phyloP scores from a whole-genome alignment of 805 yeast species.

The Priceomyces fermenticarens region DNA sequence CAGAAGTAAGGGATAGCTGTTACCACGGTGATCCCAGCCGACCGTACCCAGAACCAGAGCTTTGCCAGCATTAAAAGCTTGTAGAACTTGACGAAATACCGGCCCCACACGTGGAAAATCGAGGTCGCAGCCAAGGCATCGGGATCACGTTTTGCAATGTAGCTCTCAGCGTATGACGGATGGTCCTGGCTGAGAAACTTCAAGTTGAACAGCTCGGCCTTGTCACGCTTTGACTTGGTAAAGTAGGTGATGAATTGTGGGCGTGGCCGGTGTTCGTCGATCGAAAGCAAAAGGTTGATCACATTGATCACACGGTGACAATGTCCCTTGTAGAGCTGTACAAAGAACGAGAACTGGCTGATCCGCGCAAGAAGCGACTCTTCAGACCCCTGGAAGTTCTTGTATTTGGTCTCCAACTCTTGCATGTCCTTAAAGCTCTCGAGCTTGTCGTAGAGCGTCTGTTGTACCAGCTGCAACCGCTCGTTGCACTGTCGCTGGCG shows the following conservation, averaged over 20 bases:
- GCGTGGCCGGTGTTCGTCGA: slow-evolving; percentile 19
- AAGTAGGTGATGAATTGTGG: slow-evolving; percentile 17
- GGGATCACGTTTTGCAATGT: slow-evolving; percentile 22
- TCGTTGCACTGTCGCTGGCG: slow-evolving; percentile 15
- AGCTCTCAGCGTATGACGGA: slow-evolving; percentile 6
- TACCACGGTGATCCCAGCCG: slow-evolving; percentile 17
- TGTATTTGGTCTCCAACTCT: slow-evolving; percentile 4
- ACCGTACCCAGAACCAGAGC: slow-evolving; percentile 29
- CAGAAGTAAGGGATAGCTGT: slow-evolving; percentile 26
- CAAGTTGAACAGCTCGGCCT: slow-evolving; percentile 1
- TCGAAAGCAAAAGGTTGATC: slow-evolving; percentile 16
- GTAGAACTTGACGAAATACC: slow-evolving; percentile 14
- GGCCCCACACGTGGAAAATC: slow-evolving; percentile 19
- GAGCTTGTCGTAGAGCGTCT: slow-evolving; percentile 8
- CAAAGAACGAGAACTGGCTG: slow-evolving; percentile 20
- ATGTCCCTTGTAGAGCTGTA: slow-evolving; percentile 17
- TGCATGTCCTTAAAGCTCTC: slow-evolving; percentile 7
- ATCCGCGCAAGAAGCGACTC: slow-evolving; percentile 22
- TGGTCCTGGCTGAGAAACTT: slow-evolving; percentile 2
- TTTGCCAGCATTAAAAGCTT: slow-evolving; percentile 12
- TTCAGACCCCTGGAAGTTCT: slow-evolving; percentile 15
- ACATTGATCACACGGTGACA: slow-evolving; percentile 10
- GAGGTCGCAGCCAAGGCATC: slow-evolving; percentile 24
- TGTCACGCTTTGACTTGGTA: slow-evolving; percentile 9
- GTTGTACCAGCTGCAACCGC: slow-evolving; percentile 10